Base-by-base conservation (phyloP, 768 basidiomycete species). In the Tulasnella sp. region DNA sequence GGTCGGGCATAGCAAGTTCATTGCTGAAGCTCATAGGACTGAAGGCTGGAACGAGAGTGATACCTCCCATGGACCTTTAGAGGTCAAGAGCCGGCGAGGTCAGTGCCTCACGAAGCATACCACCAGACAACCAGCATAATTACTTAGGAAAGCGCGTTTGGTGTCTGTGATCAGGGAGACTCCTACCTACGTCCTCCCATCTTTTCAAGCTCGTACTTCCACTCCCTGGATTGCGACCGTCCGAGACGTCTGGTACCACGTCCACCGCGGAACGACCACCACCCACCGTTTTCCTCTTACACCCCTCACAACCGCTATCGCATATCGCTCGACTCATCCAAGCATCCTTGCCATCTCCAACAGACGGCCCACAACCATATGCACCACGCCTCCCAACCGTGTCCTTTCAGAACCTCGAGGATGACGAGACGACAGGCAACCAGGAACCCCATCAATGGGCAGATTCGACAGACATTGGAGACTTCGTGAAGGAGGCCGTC, bases 241-340 rank as follows among this genome's bases (percentile, higher is more conserved):
- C 59, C 60, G 48, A 61, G 52, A 27, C 24, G 4, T 30, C 2
- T 21, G 49, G 44, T 9, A 43, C 45, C 19, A 21, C 27, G 19
- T 2, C 24, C 9, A 21, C 31, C 22, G 1, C 41, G 54, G 48
- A 61, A 34, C 63, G 29, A 2, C 63, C 65, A 1, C 70, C 69
- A 43, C 81, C 66, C 65, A 78, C 63, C 8, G 80, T 84, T 3
- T 77, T 84, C 61, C 76, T 85, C 4, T 73, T 85, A 0, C 84
- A 85, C 61, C 83, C 83, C 3, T 78, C 80, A 0, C 84, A 85
- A 63, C 84, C 83, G 0, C 75, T 85, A 4, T 81, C 80, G 1
- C 83, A 87, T 65, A 73, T 82, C 49, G 73, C 76, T 50, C 71
- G 78, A 11, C 76, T 84, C 42, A 82, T 85, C 24, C 68, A 74